Evolutionary conservation across 1,139 yeast genomes (phyloP).

Genomic region (Blastobotrys aristatus): DNA sequence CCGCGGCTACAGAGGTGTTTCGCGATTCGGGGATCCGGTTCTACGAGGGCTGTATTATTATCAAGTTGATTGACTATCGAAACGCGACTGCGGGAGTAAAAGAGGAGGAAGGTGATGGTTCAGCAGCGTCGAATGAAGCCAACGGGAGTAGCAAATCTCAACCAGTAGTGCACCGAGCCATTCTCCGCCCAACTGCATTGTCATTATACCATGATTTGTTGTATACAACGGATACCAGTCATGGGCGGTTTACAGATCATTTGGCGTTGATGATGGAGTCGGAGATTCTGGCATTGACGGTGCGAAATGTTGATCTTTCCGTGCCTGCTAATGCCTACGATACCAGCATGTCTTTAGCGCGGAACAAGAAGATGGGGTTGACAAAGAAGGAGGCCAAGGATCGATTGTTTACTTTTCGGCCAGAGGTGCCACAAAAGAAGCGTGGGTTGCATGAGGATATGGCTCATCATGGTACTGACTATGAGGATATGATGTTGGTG

Average conservation of each 20-base stretch:
- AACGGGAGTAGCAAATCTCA: not conserved
- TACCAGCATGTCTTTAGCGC: not conserved
- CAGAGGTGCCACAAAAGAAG: constrained; percentile 24
- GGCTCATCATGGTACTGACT: constrained; percentile 70
- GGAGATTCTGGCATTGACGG: constrained; percentile 71
- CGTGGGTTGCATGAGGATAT: constrained; percentile 52
- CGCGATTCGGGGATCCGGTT: constrained; percentile 78
- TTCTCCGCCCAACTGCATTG: constrained; percentile 73
- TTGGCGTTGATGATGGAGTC: constrained; percentile 75
- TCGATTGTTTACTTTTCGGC: constrained; percentile 24
- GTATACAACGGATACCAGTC: constrained; percentile 73
- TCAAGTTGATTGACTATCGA: constrained; percentile 78
- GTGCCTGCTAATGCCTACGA: constrained; percentile 44
- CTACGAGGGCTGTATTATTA: constrained; percentile 83
- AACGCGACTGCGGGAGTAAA: constrained; percentile 19
- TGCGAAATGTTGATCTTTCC: constrained; percentile 67
- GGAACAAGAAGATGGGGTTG: constrained; percentile 1
- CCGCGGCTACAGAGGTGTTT: constrained; percentile 81
- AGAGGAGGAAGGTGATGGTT: constrained; percentile 11
- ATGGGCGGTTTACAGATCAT: constrained; percentile 65
- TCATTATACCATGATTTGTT: constrained; percentile 81
- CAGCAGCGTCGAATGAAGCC: not conserved
- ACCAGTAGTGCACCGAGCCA: constrained; percentile 60
- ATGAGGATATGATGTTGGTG: constrained; percentile 80
- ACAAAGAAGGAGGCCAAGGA: constrained; percentile 15